Evolutionary conservation across 169 alveolate genomes (phyloP), one percentile per base, ranked within the genome.

Genomic region (Plasmodium gallinaceum): DNA sequence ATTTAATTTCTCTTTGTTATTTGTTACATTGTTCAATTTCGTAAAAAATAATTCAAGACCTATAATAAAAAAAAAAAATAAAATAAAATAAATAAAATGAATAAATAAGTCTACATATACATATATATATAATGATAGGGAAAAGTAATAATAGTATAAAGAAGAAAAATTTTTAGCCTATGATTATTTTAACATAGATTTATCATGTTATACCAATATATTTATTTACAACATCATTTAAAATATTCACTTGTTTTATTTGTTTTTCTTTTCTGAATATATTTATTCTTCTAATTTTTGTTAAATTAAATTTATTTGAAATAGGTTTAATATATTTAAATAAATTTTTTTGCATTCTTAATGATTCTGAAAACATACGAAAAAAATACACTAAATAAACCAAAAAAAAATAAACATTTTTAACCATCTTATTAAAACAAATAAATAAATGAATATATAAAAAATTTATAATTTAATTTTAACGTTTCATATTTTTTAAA

Each of bases 321-420:
- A 86, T 58, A 51, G 92, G 92, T 70, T 75, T 86, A 12, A 86
- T 86, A 65, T 86, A 86, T 52, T 86, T 86, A 64, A 71, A 86
- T 37, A 86, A 45, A 66, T 86, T 72, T 86, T 72, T 86, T 72
- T 86, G 92, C 92, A 86, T 86, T 86, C 87, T 86, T 71, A 86
- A 42, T 52, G 92, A 86, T 51, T 18, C 46, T 7, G 78, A 86
- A 86, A 71, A 86, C 75, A 86, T 71, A 65, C 45, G 75, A 71
- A 86, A 58, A 16, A 65, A 43, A 66, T 71, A 86, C 48, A 86
- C 48, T 52, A 48, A 54, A 45, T 71, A 86, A 71, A 86, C 92
- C 51, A 69, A 52, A 26, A 60, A 37, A 32, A 86, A 26, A 37
- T 58, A 71, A 45, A 52, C 92, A 86, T 86, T 86, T 71, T 86